Evolutionary conservation across 2,329 filamentous ascomycete species (phyloP), one percentile per base, ranked within the genome.

Genomic region (Alternaria infectoria): DNA sequence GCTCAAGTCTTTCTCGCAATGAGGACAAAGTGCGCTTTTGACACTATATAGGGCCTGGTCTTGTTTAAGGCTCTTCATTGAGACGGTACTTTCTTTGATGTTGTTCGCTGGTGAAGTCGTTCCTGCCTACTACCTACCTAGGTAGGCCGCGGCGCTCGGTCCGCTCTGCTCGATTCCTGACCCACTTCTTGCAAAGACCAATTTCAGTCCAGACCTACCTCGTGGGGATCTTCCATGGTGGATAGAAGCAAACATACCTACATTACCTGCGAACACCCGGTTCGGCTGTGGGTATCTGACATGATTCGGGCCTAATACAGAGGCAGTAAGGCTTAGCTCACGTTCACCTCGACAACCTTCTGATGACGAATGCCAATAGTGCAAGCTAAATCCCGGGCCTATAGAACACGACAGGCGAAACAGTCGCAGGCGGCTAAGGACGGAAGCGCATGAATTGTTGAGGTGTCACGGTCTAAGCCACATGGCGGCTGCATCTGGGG

Each of bases 401-500:
- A 60, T 59, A 36, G n/a, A 57, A 45, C 32, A 45, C 44, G 32
- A 50, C 49, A 54, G 54, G 21, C 19, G 13, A 47, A 40, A 54
- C 45, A 30, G 57, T 61, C 28, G 50, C 50, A 57, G 46, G 40
- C 55, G 32, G 46, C n/a, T 54, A 32, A 57, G 58, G 54, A 59
- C 54, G 43, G 54, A 40, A 26, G n/a, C 23, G 26, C 25, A 43
- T 57, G 43, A 28, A 25, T 25, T 36, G 57, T 43, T 52, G 61
- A 57, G 28, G 58, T 61, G 45, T 25, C 43, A 46, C 56, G 13
- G 52, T 54, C 56, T 47, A 51, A 61, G 61, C 54, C 57, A 59
- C 44, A 50, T 21, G 50, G 52, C 52, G 61, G 58, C 47, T 21
- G 55, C 40, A 40, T 46, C 40, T 54, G 59, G 64, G 58, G 58